Evolutionary conservation across 2,329 filamentous ascomycete species (phyloP), one percentile per base, ranked within the genome.

Genomic region (Trichoderma afroharzianum): DNA sequence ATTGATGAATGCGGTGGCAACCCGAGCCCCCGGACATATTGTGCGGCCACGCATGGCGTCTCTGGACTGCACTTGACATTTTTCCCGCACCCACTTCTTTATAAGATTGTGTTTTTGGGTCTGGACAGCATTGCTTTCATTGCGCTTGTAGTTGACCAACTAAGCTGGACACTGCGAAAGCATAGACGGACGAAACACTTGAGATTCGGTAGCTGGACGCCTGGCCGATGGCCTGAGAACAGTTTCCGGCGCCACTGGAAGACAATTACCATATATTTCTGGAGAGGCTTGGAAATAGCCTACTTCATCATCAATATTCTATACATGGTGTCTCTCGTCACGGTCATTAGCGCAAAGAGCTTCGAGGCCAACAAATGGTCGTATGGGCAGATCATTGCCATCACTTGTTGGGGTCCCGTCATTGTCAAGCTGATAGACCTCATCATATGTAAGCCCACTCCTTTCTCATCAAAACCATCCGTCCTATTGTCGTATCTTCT

Each of bases 341-440:
- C 77, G 57, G 79, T 82, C 68, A 81, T 82, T 55, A 80, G 74
- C 58, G 73, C 74, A 7, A 79, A 82, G 66, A 82, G 79, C 58
- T 82, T 82, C 63, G 77, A 78, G 26, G 76, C 78, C 1, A 81
- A 78, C 28, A 75, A 76, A 24, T 82, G 81, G 81, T 78, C 77
- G 0, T 82, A 82, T 26, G 81, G 81, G 6, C 81, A 82, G 69
- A 82, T 82, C 68, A 82, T 82, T 55, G 81, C 81, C 50, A 79
- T 82, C 39, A 81, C 81, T 0, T 80, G 82, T 6, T 82, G 81
- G 81, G 81, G 81, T 0, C 81, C 81, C 9, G 80, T 82, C 71
- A 81, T 82, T 68, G 80, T 82, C 55, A 82, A 82, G 68, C 68
- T 82, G n/a, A 79, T 82, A 71, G 79, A 81, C 47, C 76, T 82